Base-by-base conservation (phyloP, 78 protist species). In the Planoprotostelium fungivorum region DNA sequence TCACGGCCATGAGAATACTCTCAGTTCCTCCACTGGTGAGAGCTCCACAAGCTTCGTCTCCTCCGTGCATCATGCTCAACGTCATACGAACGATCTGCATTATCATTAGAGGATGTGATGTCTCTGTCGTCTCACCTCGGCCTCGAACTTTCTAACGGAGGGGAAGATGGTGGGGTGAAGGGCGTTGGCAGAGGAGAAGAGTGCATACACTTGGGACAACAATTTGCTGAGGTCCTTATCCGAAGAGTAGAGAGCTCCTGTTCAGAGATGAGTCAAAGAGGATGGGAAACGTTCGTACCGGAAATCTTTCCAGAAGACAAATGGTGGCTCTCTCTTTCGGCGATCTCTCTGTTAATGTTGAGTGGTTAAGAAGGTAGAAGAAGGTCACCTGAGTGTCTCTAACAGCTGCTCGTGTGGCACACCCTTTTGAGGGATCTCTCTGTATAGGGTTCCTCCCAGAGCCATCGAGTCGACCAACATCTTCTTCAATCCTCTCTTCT, bases 131-230 rank as follows among this genome's bases (percentile, higher is more conserved):
- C 31, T 36, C 16, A 36, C 95, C 93, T 97, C 98, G 0, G 97
- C 89, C 37, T 97, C 99, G 93, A 97, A 95, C 89, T 95, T 94
- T 36, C 96, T 93, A 16, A 94, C 89, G 1, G 89, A 36, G 16
- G 96, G 96, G 87, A 96, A 97, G 9, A 91, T 83, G 36, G 37
- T 84, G 34, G 96, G 94, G 88, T 95, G 97, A 63, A 98, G 93
- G 28, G 98, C 98, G 90, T 98, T 98, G 36, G 96, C 28, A 31
- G 84, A 51, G 29, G 96, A 87, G 38, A 96, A 97, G 85, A 89
- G 10, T 0, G 92, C 63, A 73, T 89, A 92, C 34, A 93, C 95
- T 35, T 93, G 37, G 73, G 89, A 88, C 51, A 90, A 37, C 0
- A 93, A 83, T 1, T 89, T 73, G 0, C 88, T 83, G 25, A 89